Conservation (phyloP, 257 asterid genomes). For the Solanum tarapatanum region DNA sequence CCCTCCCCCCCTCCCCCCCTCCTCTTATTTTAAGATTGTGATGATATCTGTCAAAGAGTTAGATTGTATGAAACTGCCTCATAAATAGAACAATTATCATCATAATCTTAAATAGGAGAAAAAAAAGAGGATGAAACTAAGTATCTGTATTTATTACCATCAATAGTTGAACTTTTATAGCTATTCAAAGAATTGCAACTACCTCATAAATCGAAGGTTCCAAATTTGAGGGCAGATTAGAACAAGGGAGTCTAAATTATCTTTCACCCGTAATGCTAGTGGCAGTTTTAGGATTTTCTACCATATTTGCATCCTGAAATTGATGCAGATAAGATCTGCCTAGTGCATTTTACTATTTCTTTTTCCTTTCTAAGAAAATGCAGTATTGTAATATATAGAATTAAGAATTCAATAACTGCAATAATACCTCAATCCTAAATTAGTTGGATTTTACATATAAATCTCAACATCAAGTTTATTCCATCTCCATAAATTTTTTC, state of each 20-base stretch:
- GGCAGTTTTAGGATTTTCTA: slow-evolving; percentile 17
- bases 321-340: not conserved
- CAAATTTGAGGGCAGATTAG: slow-evolving; percentile 29
- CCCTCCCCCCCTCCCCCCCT: too few relatives aligned
- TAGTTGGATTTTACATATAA: not conserved
- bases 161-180: slow-evolving; percentile 28
- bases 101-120: not conserved
- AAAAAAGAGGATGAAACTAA: not conserved
- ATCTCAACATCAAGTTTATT: not conserved
- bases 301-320: slow-evolving; percentile 28
- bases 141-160: slow-evolving; percentile 28
- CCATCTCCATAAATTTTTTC: not conserved
- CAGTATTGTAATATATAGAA: not conserved
- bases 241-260: slow-evolving; percentile 20
- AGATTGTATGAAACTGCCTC: not conserved
- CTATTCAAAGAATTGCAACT: slow-evolving; percentile 44
- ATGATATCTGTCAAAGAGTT: not conserved
- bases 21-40: not conserved
- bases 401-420: not conserved
- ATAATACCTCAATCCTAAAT: not conserved
- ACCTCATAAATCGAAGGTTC: slow-evolving; percentile 48
- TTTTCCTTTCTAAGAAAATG: not conserved
- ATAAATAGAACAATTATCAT: not conserved
- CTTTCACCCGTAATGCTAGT: slow-evolving; percentile 22
- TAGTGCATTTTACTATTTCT: not conserved